Percentiles rank a stretch among this genome's conserved stretches.
Evolutionary conservation across 352 stramenopile genomes (phyloP).

Genomic region (Pythium phragmitis): DNA sequence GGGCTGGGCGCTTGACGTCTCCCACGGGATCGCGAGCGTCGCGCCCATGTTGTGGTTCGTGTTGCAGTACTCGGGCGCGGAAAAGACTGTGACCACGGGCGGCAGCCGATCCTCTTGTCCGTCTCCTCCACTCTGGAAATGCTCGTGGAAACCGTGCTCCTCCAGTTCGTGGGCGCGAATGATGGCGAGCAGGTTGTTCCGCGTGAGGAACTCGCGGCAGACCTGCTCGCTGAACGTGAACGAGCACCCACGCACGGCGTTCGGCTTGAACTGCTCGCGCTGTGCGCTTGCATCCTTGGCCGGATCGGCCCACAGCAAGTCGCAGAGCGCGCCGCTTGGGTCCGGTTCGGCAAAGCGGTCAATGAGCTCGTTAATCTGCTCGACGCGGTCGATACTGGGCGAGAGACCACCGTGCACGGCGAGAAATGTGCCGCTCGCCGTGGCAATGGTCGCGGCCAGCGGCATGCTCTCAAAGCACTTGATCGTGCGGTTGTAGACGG

Average conservation of each 20-base stretch:
- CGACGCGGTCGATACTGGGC: slow-evolving; percentile 61
- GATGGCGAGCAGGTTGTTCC: slow-evolving; percentile 67
- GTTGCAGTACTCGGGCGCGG: slow-evolving; percentile 83
- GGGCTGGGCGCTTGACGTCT: slow-evolving; percentile 27
- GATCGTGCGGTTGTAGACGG: slow-evolving; percentile 79
- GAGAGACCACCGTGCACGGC: slow-evolving; percentile 76
- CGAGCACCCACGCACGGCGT: slow-evolving; percentile 70
- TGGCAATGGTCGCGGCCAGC: slow-evolving; percentile 63
- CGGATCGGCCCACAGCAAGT: slow-evolving; percentile 99
- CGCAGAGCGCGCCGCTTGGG: slow-evolving; percentile 93
- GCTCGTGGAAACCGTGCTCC: slow-evolving; percentile 72
- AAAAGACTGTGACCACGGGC: slow-evolving; percentile 80
- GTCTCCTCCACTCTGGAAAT: slow-evolving; percentile 36
- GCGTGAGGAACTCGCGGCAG: slow-evolving; percentile 60
- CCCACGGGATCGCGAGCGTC: slow-evolving; percentile 65
- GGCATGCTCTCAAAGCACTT: slow-evolving; percentile 86
- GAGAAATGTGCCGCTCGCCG: slow-evolving; percentile 56
- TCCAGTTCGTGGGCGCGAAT: slow-evolving; percentile 81
- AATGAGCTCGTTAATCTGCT: slow-evolving; percentile 74
- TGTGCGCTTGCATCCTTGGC: slow-evolving; percentile 81
- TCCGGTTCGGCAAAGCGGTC: slow-evolving; percentile 82
- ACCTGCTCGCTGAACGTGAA: slow-evolving; percentile 79
- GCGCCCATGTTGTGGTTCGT: slow-evolving; percentile 81
- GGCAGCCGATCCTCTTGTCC: slow-evolving; percentile 29
- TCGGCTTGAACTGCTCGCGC: slow-evolving; percentile 47